Base-by-base conservation (phyloP, 2,329 filamentous ascomycete genomes). In the Xylaria arbuscula region DNA sequence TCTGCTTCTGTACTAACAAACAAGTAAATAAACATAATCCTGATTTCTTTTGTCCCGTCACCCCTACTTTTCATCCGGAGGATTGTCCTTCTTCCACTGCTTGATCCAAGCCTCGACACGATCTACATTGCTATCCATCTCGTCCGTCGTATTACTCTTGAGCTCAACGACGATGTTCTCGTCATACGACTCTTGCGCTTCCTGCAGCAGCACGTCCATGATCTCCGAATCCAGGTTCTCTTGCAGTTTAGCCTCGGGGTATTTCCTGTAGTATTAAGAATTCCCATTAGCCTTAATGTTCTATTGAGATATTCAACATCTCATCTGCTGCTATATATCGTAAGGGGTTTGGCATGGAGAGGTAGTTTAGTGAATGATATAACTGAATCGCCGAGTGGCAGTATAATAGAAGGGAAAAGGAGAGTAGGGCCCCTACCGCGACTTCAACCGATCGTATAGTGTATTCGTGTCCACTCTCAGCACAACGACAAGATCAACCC, bases 141-240 rank as follows among this genome's bases (percentile, higher is more conserved):
- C 93, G 60, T 94, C 91, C 2, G 89, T 86, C 62, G 87, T 87
- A 78, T 97, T 92, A 80, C 95, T 98, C 76, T 84, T 89, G 76
- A 99, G 82, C 81, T 97, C 94, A 32, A 98, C 92, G 45, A 99
- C 91, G 73, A 97, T 93, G 77, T 96, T 89, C 80, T 92, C 89
- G 62, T 93, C 92, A 76, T 95, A 99, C 11, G 92, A 89, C 71
- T 97, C 94, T 68, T 90, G 86, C 38, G 96, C 96, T 83, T 99
- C 96, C 73, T 97, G 91, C 22, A 97, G 84, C 64, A 99, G 83
- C 32, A 98, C 93, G 77, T 97, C 92, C 90, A 99, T 98, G 78
- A 99, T 98, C 83, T 99, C 96, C 36, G 93, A 92, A 80, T 99
- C 96, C 68, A 99, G 84, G 78, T 99, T 99, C 80, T 98, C 96